Conservation (phyloP, 208 protist species). For the Acanthamoeba sp. region DNA sequence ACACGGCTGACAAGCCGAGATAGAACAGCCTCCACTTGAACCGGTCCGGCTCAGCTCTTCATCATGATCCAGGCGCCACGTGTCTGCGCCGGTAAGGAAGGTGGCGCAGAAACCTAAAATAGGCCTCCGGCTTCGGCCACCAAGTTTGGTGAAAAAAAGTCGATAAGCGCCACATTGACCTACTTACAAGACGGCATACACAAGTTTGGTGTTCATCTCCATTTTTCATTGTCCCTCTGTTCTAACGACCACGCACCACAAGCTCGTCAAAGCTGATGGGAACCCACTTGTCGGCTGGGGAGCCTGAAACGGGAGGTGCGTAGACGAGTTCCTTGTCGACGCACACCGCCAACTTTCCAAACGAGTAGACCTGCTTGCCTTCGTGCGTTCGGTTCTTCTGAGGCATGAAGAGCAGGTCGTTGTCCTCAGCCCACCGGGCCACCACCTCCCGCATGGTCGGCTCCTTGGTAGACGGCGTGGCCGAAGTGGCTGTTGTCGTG, state of each 20-base stretch:
- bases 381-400: constrained; percentile 40
- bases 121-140: too few relatives aligned
- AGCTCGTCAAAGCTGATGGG: constrained; percentile 70
- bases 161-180: too few relatives aligned
- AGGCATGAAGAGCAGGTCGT: constrained; percentile 75
- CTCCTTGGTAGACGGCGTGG: not conserved
- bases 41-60: too few relatives aligned
- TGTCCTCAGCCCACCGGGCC: constrained; percentile 70
- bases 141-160: too few relatives aligned
- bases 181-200: too few relatives aligned
- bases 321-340: constrained; percentile 74
- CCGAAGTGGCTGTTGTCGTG: not conserved
- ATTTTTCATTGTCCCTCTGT: too few relatives aligned
- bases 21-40: too few relatives aligned
- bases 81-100: too few relatives aligned
- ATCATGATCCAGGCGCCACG: too few relatives aligned
- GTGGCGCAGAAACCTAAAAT: too few relatives aligned
- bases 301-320: not conserved
- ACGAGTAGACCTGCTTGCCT: constrained; percentile 76
- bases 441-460: constrained; percentile 74
- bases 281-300: constrained; percentile 7
- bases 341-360: constrained; percentile 53
- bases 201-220: too few relatives aligned
- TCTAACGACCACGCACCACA: not conserved
- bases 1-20: too few relatives aligned